Percentiles rank a stretch among this genome's conserved stretches.
Evolutionary conservation across 2,329 filamentous ascomycete genomes (phyloP).

Genomic region (Alternaria sp.): DNA sequence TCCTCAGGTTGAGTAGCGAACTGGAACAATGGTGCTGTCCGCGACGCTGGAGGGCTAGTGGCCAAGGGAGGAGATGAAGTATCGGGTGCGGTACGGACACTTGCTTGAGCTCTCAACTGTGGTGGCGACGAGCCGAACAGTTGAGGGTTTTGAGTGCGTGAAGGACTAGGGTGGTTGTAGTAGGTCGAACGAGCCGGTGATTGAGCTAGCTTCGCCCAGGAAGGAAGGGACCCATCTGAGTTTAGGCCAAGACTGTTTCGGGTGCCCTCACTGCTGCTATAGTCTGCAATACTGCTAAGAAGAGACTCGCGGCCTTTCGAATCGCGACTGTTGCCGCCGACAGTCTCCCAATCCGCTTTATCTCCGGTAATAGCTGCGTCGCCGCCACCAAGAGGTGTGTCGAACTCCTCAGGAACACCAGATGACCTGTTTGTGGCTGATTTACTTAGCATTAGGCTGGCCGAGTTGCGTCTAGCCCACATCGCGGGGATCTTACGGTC

Average conservation of each 20-base stretch:
- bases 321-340: slow-evolving; percentile 27
- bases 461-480: slow-evolving; percentile 39
- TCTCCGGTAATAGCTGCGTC: slow-evolving; percentile 19
- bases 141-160: slow-evolving; percentile 27
- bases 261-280: slow-evolving; percentile 37
- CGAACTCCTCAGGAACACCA: slow-evolving; percentile 2
- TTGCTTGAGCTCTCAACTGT: slow-evolving; percentile 12
- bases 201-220: slow-evolving; percentile 16
- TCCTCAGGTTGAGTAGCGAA: not conserved
- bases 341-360: slow-evolving; percentile 46
- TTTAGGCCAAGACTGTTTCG: slow-evolving; percentile 24
- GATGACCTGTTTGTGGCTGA: slow-evolving; percentile 5
- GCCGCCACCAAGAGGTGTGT: slow-evolving; percentile 1
- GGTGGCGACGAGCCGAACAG: slow-evolving; percentile 43
- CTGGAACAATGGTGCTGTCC: slow-evolving; percentile 25
- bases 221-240: slow-evolving; percentile 12
- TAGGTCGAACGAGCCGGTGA: slow-evolving; percentile 24
- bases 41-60: slow-evolving; percentile 21
- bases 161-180: slow-evolving; percentile 36
- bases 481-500: slow-evolving; percentile 38
- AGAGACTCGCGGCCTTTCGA: slow-evolving; percentile 20
- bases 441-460: slow-evolving; percentile 30
- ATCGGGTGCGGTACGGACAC: slow-evolving; percentile 13
- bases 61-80: slow-evolving; percentile 4
- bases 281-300: slow-evolving; percentile 43